Evolutionary conservation across 1,284 basidiomycete species (phyloP), one percentile per base, ranked within the genome.

Genomic region (Cryptococcus deneoformans): DNA sequence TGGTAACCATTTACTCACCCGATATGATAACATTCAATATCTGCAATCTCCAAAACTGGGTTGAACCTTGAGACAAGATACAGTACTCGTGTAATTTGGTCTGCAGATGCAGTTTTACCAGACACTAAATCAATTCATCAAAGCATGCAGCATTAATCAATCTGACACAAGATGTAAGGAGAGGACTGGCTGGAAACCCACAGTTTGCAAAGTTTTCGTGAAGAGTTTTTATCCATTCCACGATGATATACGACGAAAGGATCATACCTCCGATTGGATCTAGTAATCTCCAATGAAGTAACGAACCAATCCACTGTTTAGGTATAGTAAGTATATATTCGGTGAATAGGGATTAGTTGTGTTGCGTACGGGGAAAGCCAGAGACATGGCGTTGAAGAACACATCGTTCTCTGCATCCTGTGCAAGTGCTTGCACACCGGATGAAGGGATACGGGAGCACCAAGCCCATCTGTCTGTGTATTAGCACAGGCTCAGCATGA

Each of bases 331-430:
- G 20, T 20, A 20, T 20, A 20, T 20, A 20, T 20, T 20, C 20
- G 20, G 20, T 20, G 20, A 20, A 20, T 20, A 20, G 20, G 20
- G 20, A 20, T 20, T 20, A 20, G 20, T 20, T 20, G 20, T 20
- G 20, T 63, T 68, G 38, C 80, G 45, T 52, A 80, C 78, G 1
- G 82, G 83, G 63, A 84, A 84, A 29, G 81, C 68, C 14, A 84
- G 75, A 6, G 82, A 83, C 64, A 82, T 79, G 34, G 80, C 69
- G 69, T 84, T 84, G 71, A 84, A 80, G 45, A 80, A 79, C 10
- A 79, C 77, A 58, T 82, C 82, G 64, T 82, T 82, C 66, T 82
- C 79, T 7, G 81, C 81, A 61, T 82, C 81, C 57, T 80, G 79
- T 2, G 78, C 78, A 3, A 79, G 68, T 37, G 79, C 75, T 67